Evolutionary conservation across 1,284 basidiomycete species (phyloP).

Genomic region (Hemileia vastatrix): DNA sequence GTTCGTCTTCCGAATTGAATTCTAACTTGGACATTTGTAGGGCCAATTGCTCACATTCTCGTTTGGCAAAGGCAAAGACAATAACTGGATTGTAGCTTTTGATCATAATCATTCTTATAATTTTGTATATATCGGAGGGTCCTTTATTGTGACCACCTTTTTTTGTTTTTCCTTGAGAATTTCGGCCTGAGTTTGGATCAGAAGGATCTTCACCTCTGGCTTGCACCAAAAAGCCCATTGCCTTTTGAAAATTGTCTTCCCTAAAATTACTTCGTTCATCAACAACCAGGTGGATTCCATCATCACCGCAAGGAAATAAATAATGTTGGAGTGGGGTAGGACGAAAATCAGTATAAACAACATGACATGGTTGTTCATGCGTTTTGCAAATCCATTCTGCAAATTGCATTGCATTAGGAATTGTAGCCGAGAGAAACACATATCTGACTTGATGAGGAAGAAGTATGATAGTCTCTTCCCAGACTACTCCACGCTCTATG

Average conservation of each 20-base stretch:
- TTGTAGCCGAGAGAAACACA: constrained; percentile 98
- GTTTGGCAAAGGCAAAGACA: constrained; percentile 95
- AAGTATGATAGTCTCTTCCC: constrained; percentile 82
- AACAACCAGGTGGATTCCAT: constrained; percentile 94
- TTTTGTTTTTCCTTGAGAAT: constrained; percentile 76
- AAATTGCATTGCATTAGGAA: constrained; percentile 99
- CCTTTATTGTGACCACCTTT: constrained; percentile 87
- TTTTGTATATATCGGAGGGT: constrained; percentile 91
- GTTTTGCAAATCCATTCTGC: constrained; percentile 97
- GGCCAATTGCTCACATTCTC: constrained; percentile 90
- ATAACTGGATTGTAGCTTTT: constrained; percentile 99
- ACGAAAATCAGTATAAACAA: constrained; percentile 98
- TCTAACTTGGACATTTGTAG: constrained; percentile 89
- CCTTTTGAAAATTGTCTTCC: constrained; percentile 95
- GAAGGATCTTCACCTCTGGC: constrained; percentile 85
- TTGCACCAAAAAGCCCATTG: constrained; percentile 82
- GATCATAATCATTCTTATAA: constrained; percentile 97
- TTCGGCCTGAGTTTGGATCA: constrained; percentile 61
- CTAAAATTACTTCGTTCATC: constrained; percentile 95
- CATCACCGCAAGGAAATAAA: constrained; percentile 88
- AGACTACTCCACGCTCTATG: constrained; percentile 53
- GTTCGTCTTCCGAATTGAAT: constrained; percentile 89
- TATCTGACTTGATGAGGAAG: constrained; percentile 92
- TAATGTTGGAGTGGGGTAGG: constrained; percentile 98
- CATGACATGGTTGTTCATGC: constrained; percentile 95